Conservation (phyloP, 1,284 basidiomycete genomes). For the Sanghuangporus weigelae region DNA sequence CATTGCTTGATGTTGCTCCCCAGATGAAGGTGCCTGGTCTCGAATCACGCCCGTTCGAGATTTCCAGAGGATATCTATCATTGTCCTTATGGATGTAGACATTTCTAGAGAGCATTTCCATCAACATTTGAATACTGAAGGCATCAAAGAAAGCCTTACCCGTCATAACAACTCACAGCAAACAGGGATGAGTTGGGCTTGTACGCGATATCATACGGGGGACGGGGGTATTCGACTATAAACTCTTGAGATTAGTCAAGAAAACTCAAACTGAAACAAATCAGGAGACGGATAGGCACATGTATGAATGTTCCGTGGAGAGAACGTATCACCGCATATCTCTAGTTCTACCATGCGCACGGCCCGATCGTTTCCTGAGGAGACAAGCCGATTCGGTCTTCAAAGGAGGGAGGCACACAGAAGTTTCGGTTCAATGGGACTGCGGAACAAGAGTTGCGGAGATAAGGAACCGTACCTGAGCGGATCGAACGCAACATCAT, state of each 20-base stretch:
- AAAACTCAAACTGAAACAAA: not conserved
- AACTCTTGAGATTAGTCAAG: not conserved
- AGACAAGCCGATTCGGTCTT: conserved; percentile 26
- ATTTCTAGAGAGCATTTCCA: not conserved
- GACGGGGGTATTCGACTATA: conserved; percentile 25
- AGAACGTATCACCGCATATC: conserved; percentile 19
- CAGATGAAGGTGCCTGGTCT: conserved; percentile 47
- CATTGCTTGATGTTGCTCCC: conserved; percentile 36
- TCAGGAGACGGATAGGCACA: conserved; percentile 2
- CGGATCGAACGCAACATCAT: conserved; percentile 31
- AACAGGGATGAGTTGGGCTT: conserved; percentile 22
- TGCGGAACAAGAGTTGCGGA: not conserved
- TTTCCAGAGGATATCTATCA: conserved; percentile 17
- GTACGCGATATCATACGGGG: conserved; percentile 28
- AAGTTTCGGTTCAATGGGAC: not conserved
- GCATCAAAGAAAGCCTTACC: conserved; percentile 22
- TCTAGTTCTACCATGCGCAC: conserved; percentile 28
- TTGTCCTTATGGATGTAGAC: conserved; percentile 12
- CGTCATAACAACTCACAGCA: conserved; percentile 29
- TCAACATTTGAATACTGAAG: not conserved
- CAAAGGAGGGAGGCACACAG: not conserved
- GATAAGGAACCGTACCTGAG: conserved; percentile 24
- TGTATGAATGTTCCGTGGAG: not conserved
- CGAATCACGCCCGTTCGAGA: conserved; percentile 1
- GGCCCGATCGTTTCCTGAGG: conserved; percentile 25